Conservation (phyloP, 768 basidiomycete genomes). For the Tubosaeta sp. region DNA sequence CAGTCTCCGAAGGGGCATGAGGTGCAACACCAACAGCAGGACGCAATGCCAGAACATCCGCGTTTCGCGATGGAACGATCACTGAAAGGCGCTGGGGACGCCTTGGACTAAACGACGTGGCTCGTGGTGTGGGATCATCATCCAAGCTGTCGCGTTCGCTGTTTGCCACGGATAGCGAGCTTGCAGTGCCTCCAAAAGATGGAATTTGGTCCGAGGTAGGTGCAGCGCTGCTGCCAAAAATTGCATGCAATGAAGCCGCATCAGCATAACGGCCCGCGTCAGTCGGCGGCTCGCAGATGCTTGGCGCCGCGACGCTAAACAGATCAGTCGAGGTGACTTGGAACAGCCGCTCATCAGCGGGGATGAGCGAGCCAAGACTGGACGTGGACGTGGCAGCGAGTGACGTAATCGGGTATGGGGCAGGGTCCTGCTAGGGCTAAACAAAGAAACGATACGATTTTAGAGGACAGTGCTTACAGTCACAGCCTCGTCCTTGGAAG, state of each 20-base stretch:
- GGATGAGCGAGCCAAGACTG: constrained; percentile 28
- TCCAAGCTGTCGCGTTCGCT: constrained; percentile 8
- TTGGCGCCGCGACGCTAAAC: constrained; percentile 1
- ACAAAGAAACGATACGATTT: neutral
- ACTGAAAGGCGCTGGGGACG: constrained; percentile 15
- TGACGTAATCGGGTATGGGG: constrained; percentile 15
- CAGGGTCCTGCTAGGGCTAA: constrained; percentile 10
- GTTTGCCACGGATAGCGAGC: constrained; percentile 4
- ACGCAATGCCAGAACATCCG: constrained; percentile 4
- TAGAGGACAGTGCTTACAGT: constrained; percentile 11
- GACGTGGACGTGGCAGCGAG: constrained; percentile 24
- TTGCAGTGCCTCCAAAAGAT: constrained; percentile 4
- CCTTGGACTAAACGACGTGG: constrained; percentile 14
- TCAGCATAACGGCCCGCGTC: neutral
- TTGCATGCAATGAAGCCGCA: constrained; percentile 1
- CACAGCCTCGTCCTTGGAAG: constrained; percentile 2
- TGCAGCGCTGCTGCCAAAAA: constrained; percentile 8
- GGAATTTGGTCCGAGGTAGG: neutral
- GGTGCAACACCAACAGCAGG: constrained; percentile 22
- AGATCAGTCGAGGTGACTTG: constrained; percentile 7
- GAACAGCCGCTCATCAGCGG: constrained; percentile 24
- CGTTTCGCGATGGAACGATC: constrained; percentile 9
- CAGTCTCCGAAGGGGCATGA: constrained; percentile 21
- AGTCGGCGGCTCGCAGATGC: neutral
- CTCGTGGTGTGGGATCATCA: constrained; percentile 26